phyloP scores from a whole-genome alignment of 495 filamentous ascomycete genomes.

The Aspergillus affinis region DNA sequence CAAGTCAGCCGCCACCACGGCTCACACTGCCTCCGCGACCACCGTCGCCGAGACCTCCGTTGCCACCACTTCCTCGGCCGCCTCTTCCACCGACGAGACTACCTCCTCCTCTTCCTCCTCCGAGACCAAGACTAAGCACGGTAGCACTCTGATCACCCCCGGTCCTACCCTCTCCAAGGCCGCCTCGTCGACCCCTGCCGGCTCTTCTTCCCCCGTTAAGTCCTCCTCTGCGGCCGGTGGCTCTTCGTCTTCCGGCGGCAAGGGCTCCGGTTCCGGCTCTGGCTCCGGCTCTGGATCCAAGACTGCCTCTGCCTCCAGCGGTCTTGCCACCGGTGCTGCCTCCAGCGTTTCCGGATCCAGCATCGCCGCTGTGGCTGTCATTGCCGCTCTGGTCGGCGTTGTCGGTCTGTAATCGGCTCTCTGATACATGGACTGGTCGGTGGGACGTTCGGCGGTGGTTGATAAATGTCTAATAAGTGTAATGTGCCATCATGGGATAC shows the following conservation, averaged over 20 bases:
- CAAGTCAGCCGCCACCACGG: slow-evolving; percentile 22
- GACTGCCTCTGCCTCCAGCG: background rate
- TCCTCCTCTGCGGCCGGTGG: background rate
- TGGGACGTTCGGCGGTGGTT: background rate
- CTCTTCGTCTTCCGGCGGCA: background rate
- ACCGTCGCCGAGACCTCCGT: background rate
- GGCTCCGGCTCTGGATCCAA: background rate
- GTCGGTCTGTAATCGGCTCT: background rate
- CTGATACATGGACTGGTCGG: no score
- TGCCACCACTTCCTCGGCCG: background rate
- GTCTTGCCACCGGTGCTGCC: background rate
- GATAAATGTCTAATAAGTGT: background rate
- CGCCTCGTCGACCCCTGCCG: background rate
- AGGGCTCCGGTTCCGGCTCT: background rate
- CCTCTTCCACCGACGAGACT: slow-evolving; percentile 8
- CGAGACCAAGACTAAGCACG: slow-evolving; percentile 6
- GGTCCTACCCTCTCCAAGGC: slow-evolving; percentile 15
- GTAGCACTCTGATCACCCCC: slow-evolving; percentile 18
- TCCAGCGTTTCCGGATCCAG: background rate
- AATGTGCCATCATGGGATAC: background rate
- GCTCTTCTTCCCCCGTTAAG: background rate
- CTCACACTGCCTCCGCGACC: slow-evolving; percentile 18
- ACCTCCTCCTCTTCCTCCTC: slow-evolving; percentile 17
- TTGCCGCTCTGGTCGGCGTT: background rate
- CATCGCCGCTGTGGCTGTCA: background rate